These are phyloP conservation scores for Aspergillus affinis DNA, from an alignment of 495 filamentous ascomycete species.

Conservation along the genomic window DNA sequence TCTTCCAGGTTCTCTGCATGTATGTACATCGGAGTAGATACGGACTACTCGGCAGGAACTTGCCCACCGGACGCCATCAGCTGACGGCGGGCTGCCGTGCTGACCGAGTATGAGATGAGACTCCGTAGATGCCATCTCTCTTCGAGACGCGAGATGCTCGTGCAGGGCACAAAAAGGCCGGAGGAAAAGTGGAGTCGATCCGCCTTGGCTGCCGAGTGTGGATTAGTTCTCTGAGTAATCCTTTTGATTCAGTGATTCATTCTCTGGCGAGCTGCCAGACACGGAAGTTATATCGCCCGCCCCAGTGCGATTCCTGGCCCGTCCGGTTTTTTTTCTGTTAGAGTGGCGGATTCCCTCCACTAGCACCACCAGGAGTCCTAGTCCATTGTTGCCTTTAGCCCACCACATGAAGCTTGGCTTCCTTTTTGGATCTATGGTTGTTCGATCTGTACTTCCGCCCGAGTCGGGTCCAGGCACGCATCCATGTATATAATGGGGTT, in stretches of 20 bases:
- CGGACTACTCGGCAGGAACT: too few relatives aligned
- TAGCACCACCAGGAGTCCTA: too few relatives aligned
- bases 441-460: constrained; percentile 5
- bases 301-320: too few relatives aligned
- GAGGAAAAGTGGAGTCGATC: neutral
- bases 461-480: neutral
- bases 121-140: too few relatives aligned
- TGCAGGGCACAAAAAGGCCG: too few relatives aligned
- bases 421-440: constrained; percentile 20
- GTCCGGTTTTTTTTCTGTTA: neutral
- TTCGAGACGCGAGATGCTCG: too few relatives aligned
- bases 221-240: neutral
- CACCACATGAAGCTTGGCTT: constrained; percentile 31
- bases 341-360: too few relatives aligned
- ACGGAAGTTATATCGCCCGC: neutral
- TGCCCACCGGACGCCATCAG: too few relatives aligned
- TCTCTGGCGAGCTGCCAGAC: neutral
- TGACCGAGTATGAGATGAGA: too few relatives aligned
- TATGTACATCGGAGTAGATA: too few relatives aligned
- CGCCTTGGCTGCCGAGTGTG: neutral
- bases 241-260: neutral
- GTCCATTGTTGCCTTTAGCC: neutral
- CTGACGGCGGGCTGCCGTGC: too few relatives aligned
- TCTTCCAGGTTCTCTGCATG: too few relatives aligned
- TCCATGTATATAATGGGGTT: constrained; percentile 17